Conservation (phyloP, 768 basidiomycete species). For the Amanita fuliginea region DNA sequence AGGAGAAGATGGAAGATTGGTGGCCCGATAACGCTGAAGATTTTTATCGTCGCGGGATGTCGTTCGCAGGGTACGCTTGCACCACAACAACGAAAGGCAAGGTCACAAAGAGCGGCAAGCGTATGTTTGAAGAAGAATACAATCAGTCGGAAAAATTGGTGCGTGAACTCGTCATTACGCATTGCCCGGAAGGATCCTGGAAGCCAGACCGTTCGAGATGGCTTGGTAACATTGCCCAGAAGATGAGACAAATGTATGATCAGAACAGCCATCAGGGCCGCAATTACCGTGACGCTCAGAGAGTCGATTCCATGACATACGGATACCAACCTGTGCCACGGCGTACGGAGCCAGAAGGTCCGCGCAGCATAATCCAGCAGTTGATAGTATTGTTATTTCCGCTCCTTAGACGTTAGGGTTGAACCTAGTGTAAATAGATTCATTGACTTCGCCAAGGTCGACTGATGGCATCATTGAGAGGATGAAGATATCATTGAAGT, state of each 20-base stretch:
- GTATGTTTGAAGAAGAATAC: conserved; percentile 14
- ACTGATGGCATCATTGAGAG: too few relatives aligned
- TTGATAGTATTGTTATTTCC: too few relatives aligned
- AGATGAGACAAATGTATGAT: not conserved
- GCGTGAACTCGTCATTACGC: conserved; percentile 6
- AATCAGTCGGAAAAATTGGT: conserved; percentile 9
- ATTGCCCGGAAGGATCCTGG: not conserved
- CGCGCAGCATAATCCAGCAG: too few relatives aligned
- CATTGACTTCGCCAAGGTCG: too few relatives aligned
- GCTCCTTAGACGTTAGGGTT: too few relatives aligned
- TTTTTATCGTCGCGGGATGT: conserved; percentile 18
- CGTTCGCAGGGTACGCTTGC: conserved; percentile 24
- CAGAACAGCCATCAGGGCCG: not conserved
- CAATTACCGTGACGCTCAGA: too few relatives aligned
- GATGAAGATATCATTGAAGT: too few relatives aligned
- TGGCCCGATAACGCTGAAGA: conserved; percentile 21
- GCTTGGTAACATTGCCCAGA: not conserved
- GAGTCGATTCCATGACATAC: too few relatives aligned
- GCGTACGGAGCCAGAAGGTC: too few relatives aligned
- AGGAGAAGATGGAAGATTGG: conserved; percentile 27
- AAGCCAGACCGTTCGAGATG: not conserved
- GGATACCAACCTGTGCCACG: too few relatives aligned
- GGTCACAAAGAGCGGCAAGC: conserved; percentile 7
- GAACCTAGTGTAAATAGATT: too few relatives aligned
- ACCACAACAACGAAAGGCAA: conserved; percentile 14